Conservation (phyloP, 179 eudicot genomes). For the Nepenthes alata region DNA sequence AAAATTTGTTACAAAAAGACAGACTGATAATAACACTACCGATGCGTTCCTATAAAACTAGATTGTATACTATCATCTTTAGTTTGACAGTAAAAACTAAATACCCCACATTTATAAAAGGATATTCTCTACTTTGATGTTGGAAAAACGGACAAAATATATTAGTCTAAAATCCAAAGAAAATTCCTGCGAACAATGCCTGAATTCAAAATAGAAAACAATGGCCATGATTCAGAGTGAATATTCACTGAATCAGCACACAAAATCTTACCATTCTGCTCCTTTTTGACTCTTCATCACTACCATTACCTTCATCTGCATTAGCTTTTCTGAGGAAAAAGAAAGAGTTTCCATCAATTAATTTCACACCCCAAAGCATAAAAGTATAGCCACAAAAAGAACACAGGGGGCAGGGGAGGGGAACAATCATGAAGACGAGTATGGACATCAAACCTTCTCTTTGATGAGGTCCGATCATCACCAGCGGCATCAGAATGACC, state of each 20-base stretch:
- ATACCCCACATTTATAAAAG: too few relatives aligned
- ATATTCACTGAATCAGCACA: background rate
- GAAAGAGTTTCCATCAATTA: background rate
- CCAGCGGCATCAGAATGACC: constrained; percentile 58
- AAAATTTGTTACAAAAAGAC: too few relatives aligned
- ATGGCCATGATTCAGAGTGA: too few relatives aligned
- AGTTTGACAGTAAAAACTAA: too few relatives aligned
- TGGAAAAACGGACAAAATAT: background rate
- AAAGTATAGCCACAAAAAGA: too few relatives aligned
- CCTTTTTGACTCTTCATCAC: constrained; percentile 82
- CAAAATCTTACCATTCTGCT: constrained; percentile 51
- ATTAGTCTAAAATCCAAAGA: background rate
- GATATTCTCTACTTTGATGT: too few relatives aligned
- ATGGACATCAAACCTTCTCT: constrained; percentile 50
- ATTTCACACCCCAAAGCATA: too few relatives aligned
- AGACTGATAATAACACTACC: too few relatives aligned
- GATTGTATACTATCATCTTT: too few relatives aligned
- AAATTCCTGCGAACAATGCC: background rate
- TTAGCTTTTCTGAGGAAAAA: constrained; percentile 52
- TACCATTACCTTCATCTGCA: constrained; percentile 53
- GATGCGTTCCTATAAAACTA: too few relatives aligned
- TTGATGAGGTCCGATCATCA: constrained; percentile 51
- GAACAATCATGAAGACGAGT: background rate
- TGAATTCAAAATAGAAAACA: too few relatives aligned
- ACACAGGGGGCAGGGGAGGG: background rate